phyloP scores from a whole-genome alignment of 148 eudicot species.

The Cornus suecica region DNA sequence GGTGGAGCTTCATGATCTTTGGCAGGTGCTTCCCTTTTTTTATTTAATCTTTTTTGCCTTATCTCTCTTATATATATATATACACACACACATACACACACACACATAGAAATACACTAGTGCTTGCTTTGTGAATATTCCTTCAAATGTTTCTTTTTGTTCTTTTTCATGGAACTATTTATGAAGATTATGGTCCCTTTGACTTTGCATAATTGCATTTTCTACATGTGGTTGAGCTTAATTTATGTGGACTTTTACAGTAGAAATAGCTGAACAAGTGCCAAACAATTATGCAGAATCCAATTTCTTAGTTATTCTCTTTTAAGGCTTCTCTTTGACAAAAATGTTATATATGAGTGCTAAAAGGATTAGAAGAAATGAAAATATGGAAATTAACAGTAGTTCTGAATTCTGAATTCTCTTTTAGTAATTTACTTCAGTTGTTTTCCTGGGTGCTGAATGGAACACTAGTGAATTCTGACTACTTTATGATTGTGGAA shows the following conservation, averaged over 20 bases:
- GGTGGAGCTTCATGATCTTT: slow-evolving; percentile 85
- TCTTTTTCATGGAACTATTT: neutral
- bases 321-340: neutral
- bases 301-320: neutral
- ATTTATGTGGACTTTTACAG: neutral
- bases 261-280: neutral
- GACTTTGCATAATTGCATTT: neutral
- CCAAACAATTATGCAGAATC: neutral
- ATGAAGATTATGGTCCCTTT: neutral
- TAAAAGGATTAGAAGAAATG: neutral
- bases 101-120: too few relatives aligned
- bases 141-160: neutral
- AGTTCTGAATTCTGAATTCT: too few relatives aligned
- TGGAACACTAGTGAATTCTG: too few relatives aligned
- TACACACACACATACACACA: too few relatives aligned
- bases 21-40: slow-evolving; percentile 61
- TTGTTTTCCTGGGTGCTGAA: too few relatives aligned
- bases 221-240: neutral
- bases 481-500: too few relatives aligned
- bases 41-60: neutral
- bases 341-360: neutral
- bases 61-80: neutral
- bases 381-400: too few relatives aligned
- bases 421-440: too few relatives aligned
- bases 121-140: neutral